Base-by-base conservation (phyloP, 2,329 filamentous ascomycete genomes). In the Venturia effusa region DNA sequence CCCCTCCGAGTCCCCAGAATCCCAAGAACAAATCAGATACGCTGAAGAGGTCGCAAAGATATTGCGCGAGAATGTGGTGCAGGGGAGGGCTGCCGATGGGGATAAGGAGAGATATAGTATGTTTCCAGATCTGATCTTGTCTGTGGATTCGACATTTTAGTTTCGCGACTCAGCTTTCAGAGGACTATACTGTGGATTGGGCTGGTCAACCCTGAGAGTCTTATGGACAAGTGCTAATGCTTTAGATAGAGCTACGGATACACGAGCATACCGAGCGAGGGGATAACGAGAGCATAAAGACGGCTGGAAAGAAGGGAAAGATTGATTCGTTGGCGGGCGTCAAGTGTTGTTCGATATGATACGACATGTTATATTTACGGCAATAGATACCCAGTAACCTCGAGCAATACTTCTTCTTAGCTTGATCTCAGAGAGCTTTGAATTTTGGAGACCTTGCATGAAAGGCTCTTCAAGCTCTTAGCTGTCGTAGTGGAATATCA, bases 241-340 rank as follows among this genome's bases (percentile, higher is more conserved):
- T n/a, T 55, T 68, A 51, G 71, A 69, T 68, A 97, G 92, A 88
- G 73, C 78, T 97, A 64, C 83, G 88, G 61, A 97, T 99, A 76
- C 94, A 97, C 74, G 84, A 96, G 66, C 80, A 96, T 68, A 99
- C 88, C 37, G 93, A 99, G 75, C 83, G 90, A 68, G 92, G 94
- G 63, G 89, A 97, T 76, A 99, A 99, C 72, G 92, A 97, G 69
- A 90, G 88, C 40, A 85, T 97, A 70, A 95, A 92, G 76, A 79
- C 85, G 61, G 81, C 82, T 2, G 80, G 77, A 43, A 70, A 69
- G 66, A 76, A 77, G 64, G 76, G 78, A 61, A 78, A 76, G 69
- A 48, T 62, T 51, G 60, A 48, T 24, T 45, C 39, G 17, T 41
- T 63, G 34, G 45, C 40, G 22, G 59, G 59, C 72, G 54, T 32